These are phyloP conservation scores for Holtermanniella nyarrowii DNA, from an alignment of 768 basidiomycete genomes.

Conservation along the genomic window DNA sequence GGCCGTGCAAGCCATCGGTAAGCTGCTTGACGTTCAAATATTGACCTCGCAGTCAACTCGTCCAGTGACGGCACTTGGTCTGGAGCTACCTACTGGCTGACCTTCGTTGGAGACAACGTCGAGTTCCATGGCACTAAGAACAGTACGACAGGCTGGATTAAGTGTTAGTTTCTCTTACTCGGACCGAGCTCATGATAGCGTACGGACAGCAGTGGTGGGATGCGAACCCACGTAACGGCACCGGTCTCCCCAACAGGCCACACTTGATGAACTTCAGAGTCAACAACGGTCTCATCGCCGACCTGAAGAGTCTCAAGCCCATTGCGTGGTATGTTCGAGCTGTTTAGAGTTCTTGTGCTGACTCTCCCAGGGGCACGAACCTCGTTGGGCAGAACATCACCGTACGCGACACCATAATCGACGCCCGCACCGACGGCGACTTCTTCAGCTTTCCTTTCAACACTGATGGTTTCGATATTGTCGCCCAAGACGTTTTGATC, in stretches of 20 bases:
- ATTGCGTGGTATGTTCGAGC: constrained; percentile 44
- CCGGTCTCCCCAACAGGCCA: constrained; percentile 41
- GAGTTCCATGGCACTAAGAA: constrained; percentile 44
- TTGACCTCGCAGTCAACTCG: constrained; percentile 12
- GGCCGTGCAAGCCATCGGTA: constrained; percentile 41
- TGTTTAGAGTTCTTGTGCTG: neutral
- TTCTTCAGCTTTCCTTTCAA: constrained; percentile 24
- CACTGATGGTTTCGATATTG: constrained; percentile 30
- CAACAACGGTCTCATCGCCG: constrained; percentile 42
- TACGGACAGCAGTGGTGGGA: constrained; percentile 51
- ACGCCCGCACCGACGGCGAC: constrained; percentile 13
- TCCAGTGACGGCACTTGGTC: neutral
- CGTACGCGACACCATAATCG: constrained; percentile 19
- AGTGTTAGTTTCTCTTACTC: constrained; percentile 27
- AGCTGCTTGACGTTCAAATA: neutral
- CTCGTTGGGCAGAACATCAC: constrained; percentile 27
- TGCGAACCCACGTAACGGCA: constrained; percentile 41
- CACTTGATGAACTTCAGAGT: constrained; percentile 49
- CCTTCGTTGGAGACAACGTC: constrained; percentile 45
- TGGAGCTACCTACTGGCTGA: constrained; percentile 45
- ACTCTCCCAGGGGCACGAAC: constrained; percentile 24
- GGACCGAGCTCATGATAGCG: neutral
- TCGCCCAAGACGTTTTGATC: constrained; percentile 22
- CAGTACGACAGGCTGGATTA: constrained; percentile 44
- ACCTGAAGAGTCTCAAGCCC: constrained; percentile 47